A percentile compares a stretch with the other conserved stretches of the same genome.
Conservation (phyloP, 495 filamentous ascomycete species). For the Clohesyomyces aquaticus region DNA sequence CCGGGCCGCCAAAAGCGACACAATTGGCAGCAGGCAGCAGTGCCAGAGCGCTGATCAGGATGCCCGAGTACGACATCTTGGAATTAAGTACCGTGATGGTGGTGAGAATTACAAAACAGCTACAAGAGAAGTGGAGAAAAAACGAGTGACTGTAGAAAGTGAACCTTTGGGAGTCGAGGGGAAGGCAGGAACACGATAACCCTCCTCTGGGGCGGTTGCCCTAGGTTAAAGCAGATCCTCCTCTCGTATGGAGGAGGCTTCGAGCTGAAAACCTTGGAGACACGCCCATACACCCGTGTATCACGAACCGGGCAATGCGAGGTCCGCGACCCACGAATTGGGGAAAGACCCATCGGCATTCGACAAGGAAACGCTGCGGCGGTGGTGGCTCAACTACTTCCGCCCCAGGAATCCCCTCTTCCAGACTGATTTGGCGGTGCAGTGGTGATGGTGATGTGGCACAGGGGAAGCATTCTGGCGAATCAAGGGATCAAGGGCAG, state of each 20-base stretch:
- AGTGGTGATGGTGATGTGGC: background rate
- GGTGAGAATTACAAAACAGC: background rate
- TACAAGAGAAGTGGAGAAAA: background rate
- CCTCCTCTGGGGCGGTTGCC: background rate
- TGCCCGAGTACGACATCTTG: constrained; percentile 19
- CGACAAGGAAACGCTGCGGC: constrained; percentile 5
- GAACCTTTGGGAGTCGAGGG: background rate
- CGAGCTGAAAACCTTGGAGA: constrained; percentile 17
- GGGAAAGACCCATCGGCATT: background rate
- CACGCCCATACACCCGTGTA: background rate
- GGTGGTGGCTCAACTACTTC: background rate
- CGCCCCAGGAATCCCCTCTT: background rate
- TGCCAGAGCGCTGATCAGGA: constrained; percentile 19
- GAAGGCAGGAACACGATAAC: constrained; percentile 3
- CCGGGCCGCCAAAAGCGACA: constrained; percentile 35
- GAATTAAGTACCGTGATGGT: background rate
- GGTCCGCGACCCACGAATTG: background rate
- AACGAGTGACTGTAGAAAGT: constrained; percentile 23
- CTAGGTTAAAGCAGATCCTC: no score
- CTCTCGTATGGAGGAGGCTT: constrained; percentile 9
- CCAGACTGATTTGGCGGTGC: background rate
- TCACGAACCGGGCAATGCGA: background rate
- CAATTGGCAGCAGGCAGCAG: constrained; percentile 17
- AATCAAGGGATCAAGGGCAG: background rate
- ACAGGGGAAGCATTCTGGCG: background rate